phyloP scores from a whole-genome alignment of 306 rosid species.

The Quercus glauca region DNA sequence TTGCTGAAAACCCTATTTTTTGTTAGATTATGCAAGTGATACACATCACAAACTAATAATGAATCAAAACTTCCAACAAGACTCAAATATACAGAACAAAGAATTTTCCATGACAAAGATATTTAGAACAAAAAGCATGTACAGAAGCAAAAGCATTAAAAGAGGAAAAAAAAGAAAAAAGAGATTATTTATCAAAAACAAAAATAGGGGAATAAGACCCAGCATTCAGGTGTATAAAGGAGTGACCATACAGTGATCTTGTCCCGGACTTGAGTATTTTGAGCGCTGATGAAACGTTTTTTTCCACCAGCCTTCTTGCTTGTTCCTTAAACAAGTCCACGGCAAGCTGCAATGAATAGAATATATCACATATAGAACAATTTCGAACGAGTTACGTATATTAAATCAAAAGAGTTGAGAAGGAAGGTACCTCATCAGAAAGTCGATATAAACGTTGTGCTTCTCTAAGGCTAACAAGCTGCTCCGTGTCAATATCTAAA shows the following conservation, averaged over 20 bases:
- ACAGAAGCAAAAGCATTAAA: slow-evolving; percentile 1
- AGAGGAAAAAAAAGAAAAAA: neutral
- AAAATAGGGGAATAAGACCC: neutral
- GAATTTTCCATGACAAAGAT: neutral
- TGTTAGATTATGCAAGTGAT: slow-evolving; percentile 27
- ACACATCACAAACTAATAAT: neutral
- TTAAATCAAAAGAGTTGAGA: slow-evolving; percentile 18
- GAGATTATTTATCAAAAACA: neutral
- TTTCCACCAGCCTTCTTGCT: slow-evolving; percentile 74
- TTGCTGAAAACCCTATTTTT: slow-evolving; percentile 49
- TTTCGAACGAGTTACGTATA: neutral
- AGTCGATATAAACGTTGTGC: slow-evolving; percentile 60
- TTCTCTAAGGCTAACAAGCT: slow-evolving; percentile 74
- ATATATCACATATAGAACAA: slow-evolving; percentile 23
- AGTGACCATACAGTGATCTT: slow-evolving; percentile 63
- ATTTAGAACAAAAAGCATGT: slow-evolving; percentile 11
- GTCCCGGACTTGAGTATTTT: slow-evolving; percentile 70
- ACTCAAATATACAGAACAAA: neutral
- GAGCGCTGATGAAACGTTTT: slow-evolving; percentile 68
- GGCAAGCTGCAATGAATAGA: slow-evolving; percentile 64
- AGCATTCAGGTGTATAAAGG: neutral
- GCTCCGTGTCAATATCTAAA: slow-evolving; percentile 60
- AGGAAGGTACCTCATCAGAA: slow-evolving; percentile 71
- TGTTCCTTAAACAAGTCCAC: slow-evolving; percentile 72
- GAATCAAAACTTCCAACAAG: slow-evolving; percentile 4